Evolutionary conservation across 1,139 yeast genomes (phyloP), one percentile per base, ranked within the genome.

Genomic region (Fermentozyma sake): DNA sequence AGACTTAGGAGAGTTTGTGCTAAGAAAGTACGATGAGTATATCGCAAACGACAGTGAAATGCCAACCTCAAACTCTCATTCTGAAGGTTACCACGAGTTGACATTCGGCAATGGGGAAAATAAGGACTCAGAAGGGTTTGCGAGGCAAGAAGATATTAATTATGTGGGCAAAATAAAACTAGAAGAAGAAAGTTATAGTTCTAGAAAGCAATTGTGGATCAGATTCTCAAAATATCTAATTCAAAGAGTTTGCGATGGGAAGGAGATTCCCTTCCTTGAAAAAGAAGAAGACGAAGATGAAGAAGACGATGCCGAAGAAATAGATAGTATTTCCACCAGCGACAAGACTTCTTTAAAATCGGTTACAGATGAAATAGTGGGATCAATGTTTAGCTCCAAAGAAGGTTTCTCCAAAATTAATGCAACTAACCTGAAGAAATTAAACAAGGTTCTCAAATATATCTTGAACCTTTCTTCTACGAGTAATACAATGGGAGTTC

Each of bases 131-230:
- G 11, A 13, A 5, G 18, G 9, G 7, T 16, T 9, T 16, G 13
- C 16, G 6, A 28, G 34, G 7, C 43, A 36, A 12, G 43, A 41
- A 16, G 42, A 41, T 11, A 38, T 35, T 18, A 38, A 37, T 12
- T 39, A 34, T 23, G 48, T 47, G 4, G 49, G 52, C 12, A 47
- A 42, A 30, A 55, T 56, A 13, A 53, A 51, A 24, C 40, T 62
- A 9, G 65, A 59, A 31, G 64, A 59, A 23, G 56, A 51, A 29
- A 52, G 47, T 16, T 65, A 54, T 25, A 65, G 68, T 14, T 51
- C 73, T 24, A 72, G 91, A 32, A 85, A 84, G 52, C 68, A 70
- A 29, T 56, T 89, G 29, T 85, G 96, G 95, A 48, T 83, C 22
- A 68, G 68, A 41, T 79, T 83, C 35, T 75, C 94, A 0, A 63